Evolutionary conservation across 2,329 filamentous ascomycete genomes (phyloP).

Genomic region (Emergomyces africanus): DNA sequence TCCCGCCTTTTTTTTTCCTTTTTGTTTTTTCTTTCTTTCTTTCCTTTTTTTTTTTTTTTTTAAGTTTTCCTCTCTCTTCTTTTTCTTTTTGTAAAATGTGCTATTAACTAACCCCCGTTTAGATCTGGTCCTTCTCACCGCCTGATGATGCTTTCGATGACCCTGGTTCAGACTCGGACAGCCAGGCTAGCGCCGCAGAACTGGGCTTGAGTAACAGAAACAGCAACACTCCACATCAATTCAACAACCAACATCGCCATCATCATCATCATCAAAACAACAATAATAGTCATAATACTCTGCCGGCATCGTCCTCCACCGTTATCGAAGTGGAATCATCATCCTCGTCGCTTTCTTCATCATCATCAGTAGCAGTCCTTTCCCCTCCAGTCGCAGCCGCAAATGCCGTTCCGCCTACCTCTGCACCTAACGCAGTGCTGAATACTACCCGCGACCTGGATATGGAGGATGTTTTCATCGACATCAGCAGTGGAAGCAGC

Average conservation of each 20-base stretch:
- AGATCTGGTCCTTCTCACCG: constrained; percentile 94
- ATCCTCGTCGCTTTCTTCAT: neutral
- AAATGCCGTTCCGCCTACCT: neutral
- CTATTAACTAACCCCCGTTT: constrained; percentile 19
- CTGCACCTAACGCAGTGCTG: neutral
- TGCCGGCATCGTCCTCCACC: neutral
- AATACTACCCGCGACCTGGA: neutral
- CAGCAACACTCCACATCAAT: neutral
- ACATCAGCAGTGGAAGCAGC: neutral
- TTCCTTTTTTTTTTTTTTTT: no score
- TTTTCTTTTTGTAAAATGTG: neutral
- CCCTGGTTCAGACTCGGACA: neutral
- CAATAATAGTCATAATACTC: neutral
- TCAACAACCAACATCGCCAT: neutral
- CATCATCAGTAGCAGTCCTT: neutral
- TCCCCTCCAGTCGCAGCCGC: neutral
- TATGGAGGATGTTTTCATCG: constrained; percentile 5
- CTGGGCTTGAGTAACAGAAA: neutral
- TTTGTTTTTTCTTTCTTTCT: no score
- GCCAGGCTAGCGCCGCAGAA: constrained; percentile 3
- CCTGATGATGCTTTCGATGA: constrained; percentile 47
- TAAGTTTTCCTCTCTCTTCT: no score
- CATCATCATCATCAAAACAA: neutral
- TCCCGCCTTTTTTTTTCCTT: neutral
- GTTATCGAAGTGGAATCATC: neutral